phyloP scores from a whole-genome alignment of 257 asterid species.

The Capsicum baccatum region DNA sequence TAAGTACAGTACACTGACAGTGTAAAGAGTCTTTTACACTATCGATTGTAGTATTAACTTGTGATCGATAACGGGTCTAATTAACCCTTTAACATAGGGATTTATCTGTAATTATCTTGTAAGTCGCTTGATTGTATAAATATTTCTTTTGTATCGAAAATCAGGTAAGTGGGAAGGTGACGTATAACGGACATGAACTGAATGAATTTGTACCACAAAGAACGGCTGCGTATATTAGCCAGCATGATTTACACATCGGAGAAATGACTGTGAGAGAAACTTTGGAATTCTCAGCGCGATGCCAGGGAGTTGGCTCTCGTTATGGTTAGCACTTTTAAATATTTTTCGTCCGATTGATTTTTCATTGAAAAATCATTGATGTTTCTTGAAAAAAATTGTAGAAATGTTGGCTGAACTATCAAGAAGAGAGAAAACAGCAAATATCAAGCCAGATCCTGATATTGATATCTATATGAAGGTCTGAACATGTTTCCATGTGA shows the following conservation, averaged over 20 bases:
- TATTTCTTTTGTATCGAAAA: background rate
- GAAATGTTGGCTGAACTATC: slow-evolving; percentile 53
- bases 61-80: background rate
- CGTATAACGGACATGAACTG: slow-evolving; percentile 62
- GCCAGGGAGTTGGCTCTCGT: slow-evolving; percentile 77
- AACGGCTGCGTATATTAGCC: slow-evolving; percentile 75
- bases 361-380: background rate
- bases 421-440: slow-evolving; percentile 52
- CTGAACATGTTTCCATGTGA: background rate
- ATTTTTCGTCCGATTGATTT: too few species aligned
- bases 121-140: background rate
- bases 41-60: background rate
- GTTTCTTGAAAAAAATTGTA: background rate
- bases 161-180: slow-evolving; percentile 38
- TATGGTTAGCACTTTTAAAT: slow-evolving; percentile 50
- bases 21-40: background rate
- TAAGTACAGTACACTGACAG: too few species aligned
- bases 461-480: slow-evolving; percentile 54
- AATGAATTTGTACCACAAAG: slow-evolving; percentile 66
- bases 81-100: background rate
- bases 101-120: background rate
- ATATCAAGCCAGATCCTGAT: slow-evolving; percentile 51
- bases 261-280: slow-evolving; percentile 87
- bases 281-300: slow-evolving; percentile 68
- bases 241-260: slow-evolving; percentile 66